Evolutionary conservation across 352 stramenopile species (phyloP), one percentile per base, ranked within the genome.

Genomic region (Poterioochromonas sp.): DNA sequence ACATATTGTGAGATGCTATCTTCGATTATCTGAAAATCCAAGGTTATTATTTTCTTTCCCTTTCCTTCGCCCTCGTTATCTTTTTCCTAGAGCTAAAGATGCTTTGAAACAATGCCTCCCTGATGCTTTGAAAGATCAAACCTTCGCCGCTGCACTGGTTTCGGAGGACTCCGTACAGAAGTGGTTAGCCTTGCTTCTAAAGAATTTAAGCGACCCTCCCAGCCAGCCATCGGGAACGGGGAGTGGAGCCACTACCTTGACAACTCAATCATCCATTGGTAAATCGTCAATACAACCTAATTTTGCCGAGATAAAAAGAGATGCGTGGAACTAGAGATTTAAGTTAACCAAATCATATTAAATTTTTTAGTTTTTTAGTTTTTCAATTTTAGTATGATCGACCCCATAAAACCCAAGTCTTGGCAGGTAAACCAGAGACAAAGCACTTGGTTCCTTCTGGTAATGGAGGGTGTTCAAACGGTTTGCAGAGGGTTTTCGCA

Each of bases 401-500:
- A 68, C 92, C 92, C 90, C 90, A 97, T 29, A 97, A 83, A 37
- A 90, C 85, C 89, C 90, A 96, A 80, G 88, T 92, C 0, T 84
- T 99, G 49, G 96, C 96, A n/a, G 89, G 89, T 83, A 97, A 92
- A 79, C 95, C 95, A 85, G 90, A 97, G 63, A 97, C 92, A 86
- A 99, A 98, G 86, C 96, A 99, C 85, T 94, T 97, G 43, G 91
- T 92, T 53, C 93, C 94, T 64, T 93, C 87, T 18, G 85, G 88
- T 20, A 99, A 81, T 51, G 90, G 86, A 22, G 87, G 87, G 1
- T 99, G 93, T 80, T 95, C 91, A 82, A 97, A 98, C 34, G 96
- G 96, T 77, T 99, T 97, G 86, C 95, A 99, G 34, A 99, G 86
- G 39, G 94, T 99, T 89, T 99, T 99, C 76, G 94, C 96, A 1